Evolutionary conservation across 2,329 filamentous ascomycete species (phyloP).

Genomic region (Epichloe brachyelytri): DNA sequence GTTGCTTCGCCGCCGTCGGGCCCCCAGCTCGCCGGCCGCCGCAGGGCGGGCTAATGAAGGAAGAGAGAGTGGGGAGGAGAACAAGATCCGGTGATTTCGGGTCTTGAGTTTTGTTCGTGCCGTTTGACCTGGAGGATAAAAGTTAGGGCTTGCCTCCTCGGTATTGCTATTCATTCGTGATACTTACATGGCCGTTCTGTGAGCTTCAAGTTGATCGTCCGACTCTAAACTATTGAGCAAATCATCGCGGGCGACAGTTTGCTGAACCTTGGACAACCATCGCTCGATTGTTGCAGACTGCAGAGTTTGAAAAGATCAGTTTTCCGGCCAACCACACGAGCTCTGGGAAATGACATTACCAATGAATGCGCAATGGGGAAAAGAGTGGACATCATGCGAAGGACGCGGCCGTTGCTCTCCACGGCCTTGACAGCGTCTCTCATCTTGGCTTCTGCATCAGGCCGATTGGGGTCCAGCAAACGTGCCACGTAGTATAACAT

Average conservation of each 20-base stretch:
- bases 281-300: conserved; percentile 26
- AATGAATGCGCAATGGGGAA: conserved; percentile 28
- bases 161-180: neutral
- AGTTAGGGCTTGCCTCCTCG: neutral
- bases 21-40: conserved; percentile 4
- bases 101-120: conserved; percentile 7
- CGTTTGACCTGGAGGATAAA: conserved; percentile 5
- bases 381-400: conserved; percentile 24
- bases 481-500: conserved; percentile 36
- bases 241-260: conserved; percentile 13
- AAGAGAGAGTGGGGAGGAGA: conserved; percentile 13
- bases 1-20: conserved; percentile 7
- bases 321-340: neutral
- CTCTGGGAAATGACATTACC: conserved; percentile 13
- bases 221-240: conserved; percentile 11
- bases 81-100: conserved; percentile 8
- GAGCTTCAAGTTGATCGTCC: conserved; percentile 11
- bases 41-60: conserved; percentile 10
- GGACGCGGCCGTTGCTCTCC: conserved; percentile 25
- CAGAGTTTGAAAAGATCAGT: neutral
- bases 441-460: conserved; percentile 23
- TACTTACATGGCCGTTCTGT: conserved; percentile 10
- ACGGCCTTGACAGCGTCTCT: conserved; percentile 25
- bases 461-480: conserved; percentile 23
- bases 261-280: conserved; percentile 26